Evolutionary conservation across 192 early-diverging fungal genomes (phyloP).

Genomic region (Rhizophagus prolifer): DNA sequence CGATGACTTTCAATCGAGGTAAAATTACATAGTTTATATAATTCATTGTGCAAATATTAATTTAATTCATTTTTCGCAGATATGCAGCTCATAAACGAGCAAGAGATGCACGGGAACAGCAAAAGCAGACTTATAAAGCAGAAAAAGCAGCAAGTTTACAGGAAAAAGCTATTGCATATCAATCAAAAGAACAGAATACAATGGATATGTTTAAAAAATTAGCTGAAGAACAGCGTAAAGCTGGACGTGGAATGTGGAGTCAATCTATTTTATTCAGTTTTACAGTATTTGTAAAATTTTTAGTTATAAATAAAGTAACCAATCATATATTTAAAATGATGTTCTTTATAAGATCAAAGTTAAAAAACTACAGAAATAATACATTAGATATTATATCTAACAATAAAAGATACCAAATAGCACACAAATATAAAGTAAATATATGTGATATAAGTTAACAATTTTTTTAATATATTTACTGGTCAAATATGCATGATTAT

Average conservation of each 20-base stretch:
- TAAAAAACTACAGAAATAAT: too few species aligned
- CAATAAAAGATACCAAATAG: too few species aligned
- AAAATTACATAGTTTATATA: not conserved
- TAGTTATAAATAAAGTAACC: too few species aligned
- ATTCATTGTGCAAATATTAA: not conserved
- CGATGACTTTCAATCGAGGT: slow-evolving; percentile 48
- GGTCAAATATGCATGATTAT: too few species aligned
- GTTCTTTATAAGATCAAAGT: too few species aligned
- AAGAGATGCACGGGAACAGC: slow-evolving; percentile 44
- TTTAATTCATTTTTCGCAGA: slow-evolving; percentile 24
- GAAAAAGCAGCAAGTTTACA: slow-evolving; percentile 38
- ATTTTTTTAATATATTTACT: too few species aligned
- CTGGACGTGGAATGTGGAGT: slow-evolving; percentile 21
- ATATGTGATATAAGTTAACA: too few species aligned
- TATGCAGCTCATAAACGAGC: slow-evolving; percentile 42
- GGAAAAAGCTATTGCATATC: slow-evolving; percentile 49
- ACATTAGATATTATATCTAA: too few species aligned
- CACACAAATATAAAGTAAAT: too few species aligned
- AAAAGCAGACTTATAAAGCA: slow-evolving; percentile 32
- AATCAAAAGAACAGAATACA: slow-evolving; percentile 71
- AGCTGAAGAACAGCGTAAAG: slow-evolving; percentile 55
- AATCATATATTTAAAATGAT: too few species aligned
- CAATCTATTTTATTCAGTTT: not conserved
- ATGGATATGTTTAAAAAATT: slow-evolving; percentile 69
- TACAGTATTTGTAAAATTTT: too few species aligned